phyloP scores from a whole-genome alignment of 1,139 yeast species.

The Nadsonia commutata region DNA sequence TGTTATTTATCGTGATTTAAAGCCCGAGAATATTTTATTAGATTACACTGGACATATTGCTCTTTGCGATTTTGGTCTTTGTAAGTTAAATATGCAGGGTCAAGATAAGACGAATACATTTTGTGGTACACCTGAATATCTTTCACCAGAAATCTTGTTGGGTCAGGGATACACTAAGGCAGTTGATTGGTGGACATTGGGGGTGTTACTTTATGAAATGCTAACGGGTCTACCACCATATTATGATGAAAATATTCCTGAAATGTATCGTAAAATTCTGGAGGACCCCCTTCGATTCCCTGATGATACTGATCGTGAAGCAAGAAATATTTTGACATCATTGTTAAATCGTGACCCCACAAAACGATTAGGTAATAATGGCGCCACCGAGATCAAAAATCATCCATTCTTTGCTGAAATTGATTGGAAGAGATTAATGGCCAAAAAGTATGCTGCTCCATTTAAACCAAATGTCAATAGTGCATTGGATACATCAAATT shows the following conservation, averaged over 20 bases:
- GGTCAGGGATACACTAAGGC: slow-evolving; percentile 92
- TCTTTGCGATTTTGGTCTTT: slow-evolving; percentile 88
- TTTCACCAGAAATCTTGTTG: slow-evolving; percentile 84
- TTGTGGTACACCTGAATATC: slow-evolving; percentile 93
- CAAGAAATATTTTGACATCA: slow-evolving; percentile 64
- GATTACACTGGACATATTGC: slow-evolving; percentile 98
- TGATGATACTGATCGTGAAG: slow-evolving; percentile 73
- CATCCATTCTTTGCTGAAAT: slow-evolving; percentile 84
- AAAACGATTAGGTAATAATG: slow-evolving; percentile 58
- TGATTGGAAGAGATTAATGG: slow-evolving; percentile 75
- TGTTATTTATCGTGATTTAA: slow-evolving; percentile 86
- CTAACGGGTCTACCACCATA: slow-evolving; percentile 92
- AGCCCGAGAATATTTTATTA: slow-evolving; percentile 85
- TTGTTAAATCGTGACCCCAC: slow-evolving; percentile 77
- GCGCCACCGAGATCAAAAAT: slow-evolving; percentile 69
- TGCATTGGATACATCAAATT: slow-evolving; percentile 80
- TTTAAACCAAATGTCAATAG: slow-evolving; percentile 85
- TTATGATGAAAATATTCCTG: slow-evolving; percentile 85
- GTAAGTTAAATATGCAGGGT: slow-evolving; percentile 84
- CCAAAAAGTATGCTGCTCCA: slow-evolving; percentile 89
- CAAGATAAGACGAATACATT: slow-evolving; percentile 84
- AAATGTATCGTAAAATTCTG: slow-evolving; percentile 85
- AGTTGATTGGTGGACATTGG: slow-evolving; percentile 98
- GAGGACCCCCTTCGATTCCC: slow-evolving; percentile 86
- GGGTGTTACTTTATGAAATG: slow-evolving; percentile 89